Base-by-base conservation (phyloP, 2,329 filamentous ascomycete species). In the Ophiostoma sp. region DNA sequence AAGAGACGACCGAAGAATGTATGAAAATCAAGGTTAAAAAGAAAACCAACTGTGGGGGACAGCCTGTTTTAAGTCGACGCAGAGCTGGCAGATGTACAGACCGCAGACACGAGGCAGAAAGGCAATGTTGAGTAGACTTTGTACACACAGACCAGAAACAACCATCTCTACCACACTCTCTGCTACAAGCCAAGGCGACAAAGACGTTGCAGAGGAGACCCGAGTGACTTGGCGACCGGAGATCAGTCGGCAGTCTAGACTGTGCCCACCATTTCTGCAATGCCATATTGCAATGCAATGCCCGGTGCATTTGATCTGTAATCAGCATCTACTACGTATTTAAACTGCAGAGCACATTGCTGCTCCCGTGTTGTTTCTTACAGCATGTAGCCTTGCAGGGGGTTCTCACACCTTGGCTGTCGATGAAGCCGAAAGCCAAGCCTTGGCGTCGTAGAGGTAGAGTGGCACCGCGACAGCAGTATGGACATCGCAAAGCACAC, bases 151-250 rank as follows among this genome's bases (percentile, higher is more conserved):
- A 48, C 44, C 20, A 48, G 44, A n/a, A 48, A 48, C 44, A 48
- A 48, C 44, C 7, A 48, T 48, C 44, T 48, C 20, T 31, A 39
- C 72, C 72, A 71, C 72, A 71, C 52, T 57, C 8, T 57, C 52
- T 57, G 52, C 52, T 57, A 57, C 52, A 57, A 57, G 52, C 52
- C 52, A 57, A 57, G 48, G 48, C 48, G 48, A 54, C n/a, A 10
- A 54, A 54, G 52, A 13, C 52, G 52, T 57, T 57, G 52, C 52
- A 57, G 52, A 27, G 52, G 52, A 57, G 52, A 57, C 52, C 17
- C 44, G 44, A 48, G 44, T n/a, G 52, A 57, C 52, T 57, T 27
- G 52, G 23, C 52, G 31, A 57, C 52, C 11, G 52, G 52, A 57
- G 52, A 57, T 31, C 23, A 57, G n/a, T 31, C 52, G 23, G n/a